phyloP scores from a whole-genome alignment of 164 flowering plant species.

The Dillenia turbinata region DNA sequence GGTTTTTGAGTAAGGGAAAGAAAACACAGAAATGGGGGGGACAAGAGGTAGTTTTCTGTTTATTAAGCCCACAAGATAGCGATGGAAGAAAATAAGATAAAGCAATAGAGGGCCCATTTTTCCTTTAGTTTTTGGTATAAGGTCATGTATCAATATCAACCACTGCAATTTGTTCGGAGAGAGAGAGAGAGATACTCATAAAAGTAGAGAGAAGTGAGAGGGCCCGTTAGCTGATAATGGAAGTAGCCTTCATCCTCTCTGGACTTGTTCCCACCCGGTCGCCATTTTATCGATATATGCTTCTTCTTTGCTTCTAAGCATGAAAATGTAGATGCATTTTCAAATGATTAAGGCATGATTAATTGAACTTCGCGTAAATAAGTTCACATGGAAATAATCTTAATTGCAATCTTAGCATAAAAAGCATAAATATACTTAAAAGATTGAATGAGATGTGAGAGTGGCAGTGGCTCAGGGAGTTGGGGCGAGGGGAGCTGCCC shows the following conservation, averaged over 20 bases:
- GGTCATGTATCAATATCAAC: slow-evolving; percentile 21
- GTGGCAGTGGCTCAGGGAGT: no score
- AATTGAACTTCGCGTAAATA: no score
- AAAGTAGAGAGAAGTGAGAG: background rate
- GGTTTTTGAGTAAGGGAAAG: background rate
- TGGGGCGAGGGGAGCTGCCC: no score
- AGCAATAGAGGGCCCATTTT: slow-evolving; percentile 21
- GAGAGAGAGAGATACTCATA: slow-evolving; percentile 6
- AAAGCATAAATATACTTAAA: no score
- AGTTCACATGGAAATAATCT: no score
- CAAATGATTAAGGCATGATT: no score
- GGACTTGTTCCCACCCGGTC: slow-evolving; percentile 23
- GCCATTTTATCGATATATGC: no score
- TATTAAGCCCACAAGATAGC: slow-evolving; percentile 30
- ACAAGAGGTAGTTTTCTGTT: slow-evolving; percentile 17
- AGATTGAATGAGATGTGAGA: no score
- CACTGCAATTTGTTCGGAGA: slow-evolving; percentile 1
- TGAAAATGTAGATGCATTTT: no score
- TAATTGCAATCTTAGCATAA: no score
- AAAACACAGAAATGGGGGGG: background rate
- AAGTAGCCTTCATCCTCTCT: slow-evolving; percentile 42
- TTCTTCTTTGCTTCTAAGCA: no score
- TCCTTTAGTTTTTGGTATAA: slow-evolving; percentile 20
- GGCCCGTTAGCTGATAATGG: slow-evolving; percentile 26
- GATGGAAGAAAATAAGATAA: slow-evolving; percentile 17